Evolutionary conservation across 179 eudicot species (phyloP).

Genomic region (Drosera spatulata): DNA sequence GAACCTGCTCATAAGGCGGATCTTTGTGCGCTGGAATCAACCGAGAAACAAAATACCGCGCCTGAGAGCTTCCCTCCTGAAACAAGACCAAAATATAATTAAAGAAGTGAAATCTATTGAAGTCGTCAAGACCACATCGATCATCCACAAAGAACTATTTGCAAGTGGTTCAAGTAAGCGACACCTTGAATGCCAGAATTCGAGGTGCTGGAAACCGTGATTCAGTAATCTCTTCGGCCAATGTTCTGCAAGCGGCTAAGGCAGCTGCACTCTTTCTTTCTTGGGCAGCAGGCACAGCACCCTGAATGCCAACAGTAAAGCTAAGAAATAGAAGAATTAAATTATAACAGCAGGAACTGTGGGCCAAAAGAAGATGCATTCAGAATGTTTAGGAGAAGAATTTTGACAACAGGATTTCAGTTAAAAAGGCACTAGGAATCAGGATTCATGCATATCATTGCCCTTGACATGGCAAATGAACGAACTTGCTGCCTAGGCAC

Average conservation of each 20-base stretch:
- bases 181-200: constrained; percentile 90
- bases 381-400: too few relatives aligned
- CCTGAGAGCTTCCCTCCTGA: constrained; percentile 97
- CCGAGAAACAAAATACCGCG: constrained; percentile 86
- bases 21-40: constrained; percentile 95
- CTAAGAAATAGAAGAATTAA: too few relatives aligned
- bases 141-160: background rate
- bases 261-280: constrained; percentile 93
- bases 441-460: too few relatives aligned
- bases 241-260: constrained; percentile 94
- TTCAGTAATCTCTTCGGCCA: constrained; percentile 96
- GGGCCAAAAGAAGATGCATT: too few relatives aligned
- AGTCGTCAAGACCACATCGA: too few relatives aligned
- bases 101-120: too few relatives aligned
- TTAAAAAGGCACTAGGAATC: too few relatives aligned
- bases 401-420: too few relatives aligned
- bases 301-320: constrained; percentile 29
- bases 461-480: too few relatives aligned
- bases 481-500: too few relatives aligned
- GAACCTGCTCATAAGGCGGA: constrained; percentile 92
- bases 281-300: constrained; percentile 79
- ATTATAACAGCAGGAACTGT: too few relatives aligned
- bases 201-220: constrained; percentile 95
- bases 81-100: constrained; percentile 3
- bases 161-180: constrained; percentile 4